phyloP scores from a whole-genome alignment of 805 yeast species.

The Schizosaccharomyces cryophilus region DNA sequence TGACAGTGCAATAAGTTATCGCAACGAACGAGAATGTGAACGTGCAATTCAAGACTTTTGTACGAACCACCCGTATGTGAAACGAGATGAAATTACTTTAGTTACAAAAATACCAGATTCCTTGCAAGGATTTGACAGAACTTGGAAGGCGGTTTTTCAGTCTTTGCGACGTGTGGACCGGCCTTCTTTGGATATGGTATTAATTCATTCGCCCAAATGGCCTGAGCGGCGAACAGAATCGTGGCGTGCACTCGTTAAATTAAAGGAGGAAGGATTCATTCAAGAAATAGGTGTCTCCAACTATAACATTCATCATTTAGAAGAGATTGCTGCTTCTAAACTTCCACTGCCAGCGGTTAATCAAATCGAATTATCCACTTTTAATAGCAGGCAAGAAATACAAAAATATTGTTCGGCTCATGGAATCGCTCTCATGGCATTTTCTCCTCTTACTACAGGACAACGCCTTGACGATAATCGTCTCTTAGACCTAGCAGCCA shows the following conservation, averaged over 20 bases:
- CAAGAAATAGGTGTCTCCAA: constrained; percentile 40
- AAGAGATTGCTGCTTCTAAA: constrained; percentile 26
- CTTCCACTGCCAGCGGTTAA: constrained; percentile 38
- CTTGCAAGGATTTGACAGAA: constrained; percentile 32
- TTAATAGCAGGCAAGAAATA: constrained; percentile 21
- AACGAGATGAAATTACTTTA: constrained; percentile 30
- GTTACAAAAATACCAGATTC: constrained; percentile 56
- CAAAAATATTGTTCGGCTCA: constrained; percentile 21
- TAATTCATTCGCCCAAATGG: constrained; percentile 30
- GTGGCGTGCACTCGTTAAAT: constrained; percentile 33
- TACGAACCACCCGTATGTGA: constrained; percentile 25
- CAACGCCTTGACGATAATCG: constrained; percentile 16
- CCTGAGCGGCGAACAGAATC: constrained; percentile 20
- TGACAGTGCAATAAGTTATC: constrained; percentile 40
- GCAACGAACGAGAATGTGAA: constrained; percentile 37
- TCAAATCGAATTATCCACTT: constrained; percentile 37
- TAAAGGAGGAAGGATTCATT: constrained; percentile 25
- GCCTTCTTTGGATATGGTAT: constrained; percentile 45
- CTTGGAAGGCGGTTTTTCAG: constrained; percentile 32
- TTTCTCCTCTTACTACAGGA: constrained; percentile 39
- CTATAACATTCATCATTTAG: constrained; percentile 30
- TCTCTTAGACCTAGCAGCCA: constrained; percentile 16
- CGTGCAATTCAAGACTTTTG: constrained; percentile 33
- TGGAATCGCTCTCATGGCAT: constrained; percentile 32
- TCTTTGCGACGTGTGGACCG: constrained; percentile 30